Evolutionary conservation across 2,329 filamentous ascomycete species (phyloP), one percentile per base, ranked within the genome.

Genomic region (Botryosphaeria dothidea): DNA sequence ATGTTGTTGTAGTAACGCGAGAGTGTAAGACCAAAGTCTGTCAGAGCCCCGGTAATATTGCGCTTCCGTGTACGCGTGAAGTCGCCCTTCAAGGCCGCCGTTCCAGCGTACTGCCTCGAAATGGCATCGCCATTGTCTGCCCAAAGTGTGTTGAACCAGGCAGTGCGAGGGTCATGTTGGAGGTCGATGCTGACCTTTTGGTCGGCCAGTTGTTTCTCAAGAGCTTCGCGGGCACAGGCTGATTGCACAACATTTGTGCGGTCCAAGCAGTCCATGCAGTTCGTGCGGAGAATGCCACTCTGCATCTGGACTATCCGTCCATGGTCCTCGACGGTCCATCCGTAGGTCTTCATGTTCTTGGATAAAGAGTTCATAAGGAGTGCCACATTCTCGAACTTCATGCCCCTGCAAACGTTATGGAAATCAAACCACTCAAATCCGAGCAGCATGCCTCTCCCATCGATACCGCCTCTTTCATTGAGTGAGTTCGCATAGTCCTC

Each of bases 211-310:
- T 97, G 92, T 34, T 84, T 75, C 69, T 97, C 92, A 2, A 99
- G 83, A 69, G 92, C 91, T 72, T 90, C 88, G 72, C 92, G 91
- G 4, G 87, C 95, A 74, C 93, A 93, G 0, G 93, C 95, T 73
- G 92, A 96, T 77, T 98, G 94, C 45, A 93, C 93, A 23, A 99
- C 93, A 70, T 98, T 98, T 1, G 95, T 99, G 23, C 95, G 88
- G 75, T 99, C 95, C 9, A 99, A 82, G 71, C 95, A 99, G 74
- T 99, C 95, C 95, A 99, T 98, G 77, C 95, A 99, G 73, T 99
- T 99, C 1, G 93, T 97, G 64, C 95, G 86, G n/a, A 98, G 76
- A 6, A 96, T 86, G 1, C 93, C 93, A 27, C 81, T 83, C 74
- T 97, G 93, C 52, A 74, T 76, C 36, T 78, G 76, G 21, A 78